These are phyloP conservation scores for Verbascum thapsus DNA, from an alignment of 257 asterid species.

Conservation along the genomic window DNA sequence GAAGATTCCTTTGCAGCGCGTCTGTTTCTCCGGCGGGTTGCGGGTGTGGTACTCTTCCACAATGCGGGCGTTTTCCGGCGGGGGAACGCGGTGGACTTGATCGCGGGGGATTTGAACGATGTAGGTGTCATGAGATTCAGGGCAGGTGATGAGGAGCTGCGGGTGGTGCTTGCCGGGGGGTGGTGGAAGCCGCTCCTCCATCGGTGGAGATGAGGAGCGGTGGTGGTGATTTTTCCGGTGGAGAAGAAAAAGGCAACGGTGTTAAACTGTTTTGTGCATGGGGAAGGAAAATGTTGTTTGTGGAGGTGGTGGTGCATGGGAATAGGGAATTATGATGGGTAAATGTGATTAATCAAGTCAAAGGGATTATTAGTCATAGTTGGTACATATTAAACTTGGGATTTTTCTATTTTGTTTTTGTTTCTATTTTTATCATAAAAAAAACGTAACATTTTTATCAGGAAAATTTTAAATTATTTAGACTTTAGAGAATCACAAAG, in stretches of 20 bases:
- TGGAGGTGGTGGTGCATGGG: constrained; percentile 6
- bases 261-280: not conserved
- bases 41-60: constrained; percentile 39
- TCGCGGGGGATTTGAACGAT: constrained; percentile 78
- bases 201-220: constrained; percentile 12
- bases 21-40: not conserved
- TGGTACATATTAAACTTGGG: too few species aligned
- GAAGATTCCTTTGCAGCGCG: constrained; percentile 12
- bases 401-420: too few species aligned
- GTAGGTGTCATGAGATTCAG: constrained; percentile 42
- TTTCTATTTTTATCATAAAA: too few species aligned
- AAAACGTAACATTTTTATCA: too few species aligned
- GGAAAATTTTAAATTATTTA: too few species aligned
- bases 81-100: constrained; percentile 78
- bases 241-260: not conserved
- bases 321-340: not conserved
- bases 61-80: constrained; percentile 68
- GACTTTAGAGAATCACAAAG: too few species aligned
- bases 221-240: constrained; percentile 1
- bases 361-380: too few species aligned
- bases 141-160: constrained; percentile 8
- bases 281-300: not conserved
- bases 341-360: too few species aligned
- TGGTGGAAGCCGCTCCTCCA: too few species aligned
- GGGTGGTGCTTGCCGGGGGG: too few species aligned